phyloP scores from a whole-genome alignment of 2,329 filamentous ascomycete genomes.

The Sclerotiophoma versabilis region DNA sequence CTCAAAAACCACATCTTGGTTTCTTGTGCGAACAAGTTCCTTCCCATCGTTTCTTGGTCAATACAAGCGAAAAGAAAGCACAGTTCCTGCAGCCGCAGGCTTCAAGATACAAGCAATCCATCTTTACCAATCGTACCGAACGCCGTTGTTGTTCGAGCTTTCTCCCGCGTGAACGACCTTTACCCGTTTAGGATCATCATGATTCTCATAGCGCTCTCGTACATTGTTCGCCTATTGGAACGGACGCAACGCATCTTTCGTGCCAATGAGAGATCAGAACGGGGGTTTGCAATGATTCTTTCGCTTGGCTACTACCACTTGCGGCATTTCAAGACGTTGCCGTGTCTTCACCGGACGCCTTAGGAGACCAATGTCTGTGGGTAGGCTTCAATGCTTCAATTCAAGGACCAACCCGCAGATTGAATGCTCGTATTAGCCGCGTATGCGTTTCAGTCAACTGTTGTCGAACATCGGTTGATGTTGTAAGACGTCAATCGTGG shows the following conservation, averaged over 20 bases:
- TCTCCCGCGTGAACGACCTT: slow-evolving; percentile 24
- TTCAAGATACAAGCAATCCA: slow-evolving; percentile 24
- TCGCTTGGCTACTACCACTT: slow-evolving; percentile 5
- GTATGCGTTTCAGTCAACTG: slow-evolving; percentile 24
- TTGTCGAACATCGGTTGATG: slow-evolving; percentile 26
- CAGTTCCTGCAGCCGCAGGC: slow-evolving; percentile 25
- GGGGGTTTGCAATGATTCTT: slow-evolving; percentile 6
- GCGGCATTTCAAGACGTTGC: neutral
- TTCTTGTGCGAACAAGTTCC: slow-evolving; percentile 18
- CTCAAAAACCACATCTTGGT: slow-evolving; percentile 28
- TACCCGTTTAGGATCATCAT: slow-evolving; percentile 28
- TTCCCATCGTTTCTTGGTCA: slow-evolving; percentile 7
- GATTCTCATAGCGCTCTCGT: slow-evolving; percentile 39
- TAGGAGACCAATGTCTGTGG: too few species aligned
- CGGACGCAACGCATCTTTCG: slow-evolving; percentile 25
- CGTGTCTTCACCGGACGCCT: neutral
- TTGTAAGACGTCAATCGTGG: slow-evolving; percentile 37
- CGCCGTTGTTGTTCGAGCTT: slow-evolving; percentile 21
- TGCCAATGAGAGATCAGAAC: slow-evolving; percentile 23
- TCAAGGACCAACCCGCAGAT: neutral
- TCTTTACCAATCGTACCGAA: slow-evolving; percentile 26
- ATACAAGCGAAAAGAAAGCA: slow-evolving; percentile 19
- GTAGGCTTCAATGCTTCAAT: neutral
- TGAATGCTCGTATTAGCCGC: slow-evolving; percentile 11
- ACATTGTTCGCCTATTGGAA: slow-evolving; percentile 37